These are phyloP conservation scores for Murraya paniculata DNA, from an alignment of 345 rosid genomes.

Conservation along the genomic window DNA sequence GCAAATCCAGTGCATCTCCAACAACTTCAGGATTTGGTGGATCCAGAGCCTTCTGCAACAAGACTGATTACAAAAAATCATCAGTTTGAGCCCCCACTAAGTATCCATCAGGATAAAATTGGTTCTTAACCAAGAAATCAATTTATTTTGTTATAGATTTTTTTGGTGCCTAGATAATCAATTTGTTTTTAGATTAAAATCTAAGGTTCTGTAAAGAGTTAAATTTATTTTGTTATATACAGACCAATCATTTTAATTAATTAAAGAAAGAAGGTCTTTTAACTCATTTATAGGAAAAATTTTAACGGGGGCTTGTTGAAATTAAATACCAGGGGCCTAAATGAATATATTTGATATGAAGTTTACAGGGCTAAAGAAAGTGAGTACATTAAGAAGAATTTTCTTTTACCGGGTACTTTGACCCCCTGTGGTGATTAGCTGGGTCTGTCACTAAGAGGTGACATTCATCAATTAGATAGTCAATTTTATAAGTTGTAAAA, in stretches of 20 bases:
- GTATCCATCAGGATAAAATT: not conserved
- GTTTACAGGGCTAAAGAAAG: not conserved
- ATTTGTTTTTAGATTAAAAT: no score
- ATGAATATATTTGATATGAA: no score
- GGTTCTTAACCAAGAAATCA: not conserved
- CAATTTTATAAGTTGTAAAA: not conserved
- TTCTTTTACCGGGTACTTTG: not conserved
- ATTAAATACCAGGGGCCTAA: no score
- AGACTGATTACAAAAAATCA: slow-evolving; percentile 41
- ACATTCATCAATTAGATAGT: not conserved
- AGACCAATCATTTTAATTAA: no score
- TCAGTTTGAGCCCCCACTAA: slow-evolving; percentile 11
- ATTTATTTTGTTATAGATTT: not conserved
- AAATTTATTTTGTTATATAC: no score
- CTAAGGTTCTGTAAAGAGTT: no score
- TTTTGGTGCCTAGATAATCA: no score
- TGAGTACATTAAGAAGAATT: no score
- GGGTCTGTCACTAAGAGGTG: not conserved
- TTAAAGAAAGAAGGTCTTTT: no score
- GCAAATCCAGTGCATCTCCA: slow-evolving; percentile 72
- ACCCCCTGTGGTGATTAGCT: not conserved
- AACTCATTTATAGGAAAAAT: no score
- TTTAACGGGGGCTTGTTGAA: no score
- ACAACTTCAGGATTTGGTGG: slow-evolving; percentile 71
- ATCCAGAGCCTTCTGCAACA: slow-evolving; percentile 89